These are phyloP conservation scores for Cardamine chenopodiifolia DNA, from an alignment of 345 rosid species.

Conservation along the genomic window DNA sequence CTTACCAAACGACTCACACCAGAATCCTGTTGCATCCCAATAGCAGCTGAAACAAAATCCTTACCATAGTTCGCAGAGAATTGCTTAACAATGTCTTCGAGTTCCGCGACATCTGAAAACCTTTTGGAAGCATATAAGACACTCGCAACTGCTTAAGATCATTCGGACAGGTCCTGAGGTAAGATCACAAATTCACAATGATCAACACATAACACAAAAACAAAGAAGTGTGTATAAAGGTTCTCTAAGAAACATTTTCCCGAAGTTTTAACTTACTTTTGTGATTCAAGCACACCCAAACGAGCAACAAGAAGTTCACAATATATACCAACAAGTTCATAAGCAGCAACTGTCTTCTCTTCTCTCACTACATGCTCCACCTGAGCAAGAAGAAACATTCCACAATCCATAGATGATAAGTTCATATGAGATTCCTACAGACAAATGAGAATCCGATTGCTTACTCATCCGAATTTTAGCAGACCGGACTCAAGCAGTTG, in stretches of 20 bases:
- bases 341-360: slow-evolving; percentile 88
- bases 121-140: slow-evolving; percentile 77
- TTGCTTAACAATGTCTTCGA: slow-evolving; percentile 70
- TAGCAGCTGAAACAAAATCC: slow-evolving; percentile 72
- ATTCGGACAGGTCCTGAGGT: slow-evolving; percentile 63
- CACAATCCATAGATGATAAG: too few species aligned
- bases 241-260: neutral
- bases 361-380: slow-evolving; percentile 94
- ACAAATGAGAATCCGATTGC: neutral
- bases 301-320: slow-evolving; percentile 78
- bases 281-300: slow-evolving; percentile 79
- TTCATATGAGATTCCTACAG: neutral
- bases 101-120: slow-evolving; percentile 77
- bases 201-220: slow-evolving; percentile 8
- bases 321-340: slow-evolving; percentile 75
- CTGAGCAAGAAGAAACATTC: slow-evolving; percentile 41
- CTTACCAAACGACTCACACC: slow-evolving; percentile 89
- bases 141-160: slow-evolving; percentile 77
- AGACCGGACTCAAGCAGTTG: slow-evolving; percentile 75
- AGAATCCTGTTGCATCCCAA: slow-evolving; percentile 76
- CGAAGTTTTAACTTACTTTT: slow-evolving; percentile 54
- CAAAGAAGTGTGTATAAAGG: neutral
- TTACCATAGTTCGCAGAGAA: slow-evolving; percentile 88
- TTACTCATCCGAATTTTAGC: slow-evolving; percentile 75
- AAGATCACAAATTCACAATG: slow-evolving; percentile 5